Evolutionary conservation across 2,329 filamentous ascomycete species (phyloP).

Genomic region (Myotisia sp.): DNA sequence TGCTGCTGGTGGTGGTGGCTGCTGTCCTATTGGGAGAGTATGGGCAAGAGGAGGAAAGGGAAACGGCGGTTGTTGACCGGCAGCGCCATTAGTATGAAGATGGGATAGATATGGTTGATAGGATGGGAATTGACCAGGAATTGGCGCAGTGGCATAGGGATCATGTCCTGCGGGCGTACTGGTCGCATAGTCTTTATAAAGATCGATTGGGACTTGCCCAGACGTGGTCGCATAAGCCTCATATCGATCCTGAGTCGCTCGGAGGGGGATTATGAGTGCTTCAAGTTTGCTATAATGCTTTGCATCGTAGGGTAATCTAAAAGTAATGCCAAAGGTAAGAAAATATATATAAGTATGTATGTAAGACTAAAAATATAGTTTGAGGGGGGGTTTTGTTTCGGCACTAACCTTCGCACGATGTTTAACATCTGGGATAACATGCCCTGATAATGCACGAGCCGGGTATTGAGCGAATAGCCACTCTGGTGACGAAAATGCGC

Average conservation of each 20-base stretch:
- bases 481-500: slow-evolving; percentile 34
- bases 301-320: too few species aligned
- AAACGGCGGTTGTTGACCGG: too few species aligned
- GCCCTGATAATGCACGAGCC: slow-evolving; percentile 37
- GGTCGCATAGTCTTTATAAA: too few species aligned
- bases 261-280: slow-evolving; percentile 7
- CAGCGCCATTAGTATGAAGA: too few species aligned
- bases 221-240: neutral
- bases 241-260: slow-evolving; percentile 7
- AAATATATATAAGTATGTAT: neutral
- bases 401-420: slow-evolving; percentile 34
- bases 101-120: too few species aligned
- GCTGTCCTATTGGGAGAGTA: neutral
- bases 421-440: slow-evolving; percentile 35
- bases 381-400: too few species aligned
- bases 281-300: too few species aligned
- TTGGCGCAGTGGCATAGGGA: too few species aligned
- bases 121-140: too few species aligned
- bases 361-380: neutral
- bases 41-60: neutral
- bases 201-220: too few species aligned
- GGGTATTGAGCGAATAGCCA: slow-evolving; percentile 32
- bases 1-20: too few species aligned
- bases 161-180: too few species aligned
- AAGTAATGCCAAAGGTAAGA: neutral